Conservation (phyloP, 1,284 basidiomycete genomes). For the Ustilago bromivora region DNA sequence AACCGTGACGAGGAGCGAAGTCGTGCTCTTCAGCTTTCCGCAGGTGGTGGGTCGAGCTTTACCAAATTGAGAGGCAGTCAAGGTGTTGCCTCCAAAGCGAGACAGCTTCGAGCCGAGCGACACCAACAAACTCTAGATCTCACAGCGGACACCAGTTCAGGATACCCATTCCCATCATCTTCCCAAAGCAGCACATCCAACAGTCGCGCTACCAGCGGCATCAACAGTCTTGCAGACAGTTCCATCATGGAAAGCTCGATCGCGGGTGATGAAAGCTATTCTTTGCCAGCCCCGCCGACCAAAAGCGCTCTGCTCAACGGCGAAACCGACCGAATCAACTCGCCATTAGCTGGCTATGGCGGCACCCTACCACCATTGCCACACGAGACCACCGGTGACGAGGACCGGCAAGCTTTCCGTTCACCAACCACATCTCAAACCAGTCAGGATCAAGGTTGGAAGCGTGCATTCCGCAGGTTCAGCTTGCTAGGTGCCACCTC, state of each 20-base stretch:
- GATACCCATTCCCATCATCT: slow-evolving; percentile 34
- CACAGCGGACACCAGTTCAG: slow-evolving; percentile 18
- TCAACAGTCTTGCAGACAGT: slow-evolving; percentile 35
- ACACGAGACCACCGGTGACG: slow-evolving; percentile 43
- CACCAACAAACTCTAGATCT: slow-evolving; percentile 46
- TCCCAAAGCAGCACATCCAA: slow-evolving; percentile 24
- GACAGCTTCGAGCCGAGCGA: slow-evolving; percentile 39
- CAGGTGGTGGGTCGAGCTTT: slow-evolving; percentile 26
- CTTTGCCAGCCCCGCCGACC: slow-evolving; percentile 21
- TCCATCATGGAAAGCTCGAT: slow-evolving; percentile 43
- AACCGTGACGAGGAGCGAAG: slow-evolving; percentile 34
- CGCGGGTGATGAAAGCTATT: slow-evolving; percentile 56
- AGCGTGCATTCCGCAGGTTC: slow-evolving; percentile 34
- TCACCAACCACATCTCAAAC: slow-evolving; percentile 21
- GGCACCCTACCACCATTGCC: slow-evolving; percentile 32
- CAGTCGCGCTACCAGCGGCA: slow-evolving; percentile 32
- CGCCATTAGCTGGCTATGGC: slow-evolving; percentile 33
- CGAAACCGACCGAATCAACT: slow-evolving; percentile 13
- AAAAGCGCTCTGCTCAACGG: not conserved
- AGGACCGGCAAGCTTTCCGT: slow-evolving; percentile 24
- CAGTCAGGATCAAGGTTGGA: slow-evolving; percentile 46
- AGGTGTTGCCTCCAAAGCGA: slow-evolving; percentile 35
- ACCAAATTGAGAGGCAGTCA: slow-evolving; percentile 36
- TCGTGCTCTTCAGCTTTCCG: slow-evolving; percentile 38
- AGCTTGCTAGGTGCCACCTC: slow-evolving; percentile 33